Base-by-base conservation (phyloP, 176 grass and related monocot genomes). In the Eremochloa ophiuroides region DNA sequence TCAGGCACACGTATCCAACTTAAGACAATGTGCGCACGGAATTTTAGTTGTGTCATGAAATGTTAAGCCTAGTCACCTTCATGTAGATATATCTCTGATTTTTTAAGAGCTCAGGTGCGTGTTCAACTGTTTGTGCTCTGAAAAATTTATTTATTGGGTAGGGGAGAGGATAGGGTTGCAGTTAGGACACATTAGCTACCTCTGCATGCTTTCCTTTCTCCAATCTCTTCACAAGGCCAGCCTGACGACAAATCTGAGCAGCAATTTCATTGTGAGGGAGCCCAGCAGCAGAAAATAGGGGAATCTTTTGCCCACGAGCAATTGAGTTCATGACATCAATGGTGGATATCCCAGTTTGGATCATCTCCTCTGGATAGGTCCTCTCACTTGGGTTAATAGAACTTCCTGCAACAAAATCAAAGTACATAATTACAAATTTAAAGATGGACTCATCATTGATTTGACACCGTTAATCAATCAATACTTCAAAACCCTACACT, bases 281-380 rank as follows among this genome's bases (percentile, higher is more conserved):
- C 40, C 97, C 97, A 86, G 93, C 91, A 85, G 97, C 97, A 90
- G 97, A 99, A 87, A 99, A 99, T 30, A 99, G 89, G 13, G 97
- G 97, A 87, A 99, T 99, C 73, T 99, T 99, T 83, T 99, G 97
- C 15, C 97, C 97, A 86, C 97, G 82, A 86, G 97, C 97, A 90
- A 99, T 99, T 40, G 97, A 99, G 77, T 99, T 99, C 97, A 99
- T 99, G 80, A 99, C 97, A 84, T 99, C 97, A 60, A 99, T 99
- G 72, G 97, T 99, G 41, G 97, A 99, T 85, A 99, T 99, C 31
- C 97, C 97, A 42, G 97, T 99, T 82, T 99, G 97, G 61, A 99
- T 99, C 97, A 99, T 99, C 87, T 99, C 97, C 89, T 99, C 97
- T 58, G 97, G 97, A 75, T 99, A 99, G 51, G 97, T 99, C 88